These are phyloP conservation scores for Crucihimalaya himalaica DNA, from an alignment of 345 rosid species.

Conservation along the genomic window DNA sequence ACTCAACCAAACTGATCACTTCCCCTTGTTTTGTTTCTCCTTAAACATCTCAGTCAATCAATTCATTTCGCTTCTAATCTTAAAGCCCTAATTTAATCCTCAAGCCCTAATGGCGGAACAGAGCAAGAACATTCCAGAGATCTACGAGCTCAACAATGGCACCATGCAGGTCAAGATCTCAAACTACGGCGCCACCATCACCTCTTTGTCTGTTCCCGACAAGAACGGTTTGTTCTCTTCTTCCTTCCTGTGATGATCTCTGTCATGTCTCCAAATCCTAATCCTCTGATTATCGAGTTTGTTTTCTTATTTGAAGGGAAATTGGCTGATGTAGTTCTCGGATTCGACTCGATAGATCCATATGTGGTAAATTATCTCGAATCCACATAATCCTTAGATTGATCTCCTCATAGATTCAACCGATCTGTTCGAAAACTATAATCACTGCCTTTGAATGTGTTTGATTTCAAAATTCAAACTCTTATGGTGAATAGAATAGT, in stretches of 20 bases:
- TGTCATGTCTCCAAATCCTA: slow-evolving; percentile 9
- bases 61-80: slow-evolving; percentile 5
- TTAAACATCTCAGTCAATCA: not conserved
- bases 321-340: slow-evolving; percentile 82
- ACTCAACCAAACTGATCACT: slow-evolving; percentile 26
- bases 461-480: not conserved
- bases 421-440: slow-evolving; percentile 8
- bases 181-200: slow-evolving; percentile 82
- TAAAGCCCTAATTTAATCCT: not conserved
- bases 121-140: slow-evolving; percentile 47
- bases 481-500: not conserved
- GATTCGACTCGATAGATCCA: slow-evolving; percentile 85
- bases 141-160: slow-evolving; percentile 87
- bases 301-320: slow-evolving; percentile 49
- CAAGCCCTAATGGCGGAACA: slow-evolving; percentile 57
- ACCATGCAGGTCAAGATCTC: slow-evolving; percentile 71
- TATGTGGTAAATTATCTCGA: slow-evolving; percentile 60
- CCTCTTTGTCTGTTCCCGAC: slow-evolving; percentile 73
- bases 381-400: not conserved
- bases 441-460: not conserved
- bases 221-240: slow-evolving; percentile 56
- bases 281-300: slow-evolving; percentile 11
- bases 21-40: slow-evolving; percentile 18
- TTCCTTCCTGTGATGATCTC: not conserved
- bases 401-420: slow-evolving; percentile 3